A percentile compares a stretch with the other conserved stretches of the same genome.
These are phyloP conservation scores for Styphnolobium japonicum DNA, from an alignment of 306 rosid genomes.

Conservation along the genomic window DNA sequence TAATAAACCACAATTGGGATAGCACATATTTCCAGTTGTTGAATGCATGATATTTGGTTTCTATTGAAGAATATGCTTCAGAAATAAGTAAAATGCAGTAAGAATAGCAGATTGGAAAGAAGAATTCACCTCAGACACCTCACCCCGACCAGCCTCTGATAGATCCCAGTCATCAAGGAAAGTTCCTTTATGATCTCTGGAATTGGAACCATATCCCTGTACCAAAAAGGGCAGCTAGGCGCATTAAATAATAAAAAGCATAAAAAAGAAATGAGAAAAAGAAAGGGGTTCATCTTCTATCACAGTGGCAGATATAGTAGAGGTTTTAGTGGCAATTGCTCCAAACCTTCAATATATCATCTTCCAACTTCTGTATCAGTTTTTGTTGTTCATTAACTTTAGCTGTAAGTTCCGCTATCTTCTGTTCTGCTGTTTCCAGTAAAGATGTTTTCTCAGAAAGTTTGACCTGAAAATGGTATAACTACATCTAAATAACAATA, in stretches of 20 bases:
- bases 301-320: constrained; percentile 10
- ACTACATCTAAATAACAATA: constrained; percentile 24
- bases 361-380: constrained; percentile 93
- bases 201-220: constrained; percentile 12
- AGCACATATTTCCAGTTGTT: background rate
- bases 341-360: constrained; percentile 88
- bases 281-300: background rate
- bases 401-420: constrained; percentile 57
- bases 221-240: background rate
- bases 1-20: background rate
- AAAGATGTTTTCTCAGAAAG: constrained; percentile 70
- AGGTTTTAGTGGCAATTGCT: constrained; percentile 11
- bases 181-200: constrained; percentile 27
- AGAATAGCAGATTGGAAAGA: constrained; percentile 5
- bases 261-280: background rate
- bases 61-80: background rate
- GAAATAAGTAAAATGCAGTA: constrained; percentile 15
- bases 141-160: constrained; percentile 73
- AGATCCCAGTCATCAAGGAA: constrained; percentile 97
- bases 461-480: constrained; percentile 56
- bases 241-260: background rate
- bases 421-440: constrained; percentile 74
- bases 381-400: constrained; percentile 79
- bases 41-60: constrained; percentile 12
- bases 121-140: constrained; percentile 70